These are phyloP conservation scores for Phaeosphaeria sp. DNA, from an alignment of 2,329 filamentous ascomycete species.

Conservation along the genomic window DNA sequence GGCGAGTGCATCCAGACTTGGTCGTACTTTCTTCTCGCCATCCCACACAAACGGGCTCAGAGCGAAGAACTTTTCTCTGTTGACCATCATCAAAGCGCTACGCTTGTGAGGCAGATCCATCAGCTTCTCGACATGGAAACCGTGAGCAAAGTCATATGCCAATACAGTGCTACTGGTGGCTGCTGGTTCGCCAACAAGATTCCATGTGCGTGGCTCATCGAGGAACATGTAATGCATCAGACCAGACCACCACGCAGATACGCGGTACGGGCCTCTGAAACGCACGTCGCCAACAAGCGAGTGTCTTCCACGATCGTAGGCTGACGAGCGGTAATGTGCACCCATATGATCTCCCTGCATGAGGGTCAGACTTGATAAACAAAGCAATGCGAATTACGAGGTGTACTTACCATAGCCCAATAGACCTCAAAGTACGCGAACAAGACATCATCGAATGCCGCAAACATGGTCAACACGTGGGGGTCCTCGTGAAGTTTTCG, in stretches of 20 bases:
- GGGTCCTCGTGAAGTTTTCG: slow-evolving; percentile 72
- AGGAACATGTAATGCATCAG: slow-evolving; percentile 67
- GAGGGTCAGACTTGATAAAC: background rate
- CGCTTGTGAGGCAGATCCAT: slow-evolving; percentile 76
- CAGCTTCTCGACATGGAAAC: slow-evolving; percentile 74
- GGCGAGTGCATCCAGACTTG: slow-evolving; percentile 42
- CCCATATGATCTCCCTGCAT: slow-evolving; percentile 65
- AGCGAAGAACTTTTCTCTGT: slow-evolving; percentile 73
- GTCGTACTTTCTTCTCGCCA: slow-evolving; percentile 43
- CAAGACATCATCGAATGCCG: slow-evolving; percentile 70
- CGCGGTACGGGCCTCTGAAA: slow-evolving; percentile 62
- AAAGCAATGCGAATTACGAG: background rate
- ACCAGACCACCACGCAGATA: slow-evolving; percentile 64
- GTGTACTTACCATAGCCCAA: slow-evolving; percentile 67
- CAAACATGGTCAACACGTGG: slow-evolving; percentile 73
- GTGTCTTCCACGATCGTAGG: slow-evolving; percentile 66
- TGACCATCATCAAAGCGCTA: slow-evolving; percentile 69
- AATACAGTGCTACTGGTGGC: slow-evolving; percentile 73
- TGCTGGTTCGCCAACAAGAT: slow-evolving; percentile 72
- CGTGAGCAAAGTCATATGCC: slow-evolving; percentile 76
- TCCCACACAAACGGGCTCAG: slow-evolving; percentile 61
- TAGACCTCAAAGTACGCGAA: slow-evolving; percentile 85
- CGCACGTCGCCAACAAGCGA: slow-evolving; percentile 64
- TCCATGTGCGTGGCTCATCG: slow-evolving; percentile 62
- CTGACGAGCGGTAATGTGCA: slow-evolving; percentile 62